These are phyloP conservation scores for Flammula alnicola DNA, from an alignment of 1,284 basidiomycete genomes.

Conservation along the genomic window DNA sequence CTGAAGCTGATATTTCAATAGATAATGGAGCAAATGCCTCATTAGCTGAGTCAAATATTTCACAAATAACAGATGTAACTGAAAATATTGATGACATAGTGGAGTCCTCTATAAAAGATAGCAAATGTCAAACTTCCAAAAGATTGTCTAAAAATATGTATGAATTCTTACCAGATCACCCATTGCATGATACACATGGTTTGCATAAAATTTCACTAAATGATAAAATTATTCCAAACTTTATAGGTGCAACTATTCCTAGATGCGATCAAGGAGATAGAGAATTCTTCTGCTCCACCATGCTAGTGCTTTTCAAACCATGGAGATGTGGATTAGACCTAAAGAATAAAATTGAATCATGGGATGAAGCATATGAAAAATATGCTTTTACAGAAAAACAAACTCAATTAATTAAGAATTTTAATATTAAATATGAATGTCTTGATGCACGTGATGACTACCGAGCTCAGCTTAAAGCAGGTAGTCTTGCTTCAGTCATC, in stretches of 20 bases:
- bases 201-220: neutral
- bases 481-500: no score
- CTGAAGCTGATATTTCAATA: constrained; percentile 19
- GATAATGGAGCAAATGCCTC: constrained; percentile 25
- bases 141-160: constrained; percentile 12
- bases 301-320: constrained; percentile 29
- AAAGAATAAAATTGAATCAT: constrained; percentile 18
- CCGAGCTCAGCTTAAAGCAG: constrained; percentile 26
- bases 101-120: no score
- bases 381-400: neutral
- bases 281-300: constrained; percentile 29
- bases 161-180: constrained; percentile 16
- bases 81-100: no score
- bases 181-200: constrained; percentile 12
- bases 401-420: constrained; percentile 17
- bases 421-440: constrained; percentile 39
- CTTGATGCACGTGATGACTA: constrained; percentile 40
- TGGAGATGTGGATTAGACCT: constrained; percentile 26
- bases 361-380: constrained; percentile 22
- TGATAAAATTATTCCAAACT: constrained; percentile 26
- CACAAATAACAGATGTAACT: no score
- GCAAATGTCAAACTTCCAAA: constrained; percentile 6
- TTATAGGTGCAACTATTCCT: constrained; percentile 34
- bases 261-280: constrained; percentile 33
- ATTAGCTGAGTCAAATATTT: no score